Evolutionary conservation across 2,329 filamentous ascomycete species (phyloP).

Genomic region (Ascochyta koolunga): DNA sequence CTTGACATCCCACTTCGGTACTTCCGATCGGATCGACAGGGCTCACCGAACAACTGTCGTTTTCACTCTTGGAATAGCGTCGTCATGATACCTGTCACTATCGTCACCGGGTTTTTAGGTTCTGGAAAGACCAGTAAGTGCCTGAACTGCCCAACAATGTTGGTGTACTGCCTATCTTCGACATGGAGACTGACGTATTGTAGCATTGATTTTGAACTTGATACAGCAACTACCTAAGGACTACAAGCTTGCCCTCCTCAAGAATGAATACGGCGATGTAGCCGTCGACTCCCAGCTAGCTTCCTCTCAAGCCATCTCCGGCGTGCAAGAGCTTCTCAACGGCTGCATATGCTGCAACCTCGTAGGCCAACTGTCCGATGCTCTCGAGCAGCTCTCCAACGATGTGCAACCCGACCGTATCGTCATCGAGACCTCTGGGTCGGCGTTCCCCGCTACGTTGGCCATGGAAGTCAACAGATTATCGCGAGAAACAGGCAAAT

Average conservation of each 20-base stretch:
- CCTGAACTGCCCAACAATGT: constrained; percentile 3
- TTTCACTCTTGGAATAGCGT: background rate
- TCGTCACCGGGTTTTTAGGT: constrained; percentile 94
- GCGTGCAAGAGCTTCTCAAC: constrained; percentile 90
- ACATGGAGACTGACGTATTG: background rate
- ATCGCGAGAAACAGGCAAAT: constrained; percentile 70
- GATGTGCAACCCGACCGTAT: constrained; percentile 76
- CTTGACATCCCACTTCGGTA: constrained; percentile 7
- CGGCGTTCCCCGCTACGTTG: constrained; percentile 80
- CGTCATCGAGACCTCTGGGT: constrained; percentile 90
- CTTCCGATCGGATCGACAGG: constrained; percentile 4
- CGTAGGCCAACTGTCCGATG: constrained; percentile 84
- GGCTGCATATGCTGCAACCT: constrained; percentile 99
- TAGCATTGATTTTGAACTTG: constrained; percentile 84
- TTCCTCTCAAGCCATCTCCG: constrained; percentile 78
- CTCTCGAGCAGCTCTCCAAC: constrained; percentile 74
- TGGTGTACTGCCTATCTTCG: constrained; percentile 1
- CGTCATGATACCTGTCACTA: constrained; percentile 78
- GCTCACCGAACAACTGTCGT: background rate
- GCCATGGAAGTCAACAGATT: constrained; percentile 89
- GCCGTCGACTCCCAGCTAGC: constrained; percentile 93
- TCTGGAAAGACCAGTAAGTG: constrained; percentile 82
- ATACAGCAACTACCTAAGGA: constrained; percentile 85
- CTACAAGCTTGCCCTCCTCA: constrained; percentile 92
- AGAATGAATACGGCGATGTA: constrained; percentile 97